Conservation (phyloP, 2,329 filamentous ascomycete species). For the Penicillium sp. region DNA sequence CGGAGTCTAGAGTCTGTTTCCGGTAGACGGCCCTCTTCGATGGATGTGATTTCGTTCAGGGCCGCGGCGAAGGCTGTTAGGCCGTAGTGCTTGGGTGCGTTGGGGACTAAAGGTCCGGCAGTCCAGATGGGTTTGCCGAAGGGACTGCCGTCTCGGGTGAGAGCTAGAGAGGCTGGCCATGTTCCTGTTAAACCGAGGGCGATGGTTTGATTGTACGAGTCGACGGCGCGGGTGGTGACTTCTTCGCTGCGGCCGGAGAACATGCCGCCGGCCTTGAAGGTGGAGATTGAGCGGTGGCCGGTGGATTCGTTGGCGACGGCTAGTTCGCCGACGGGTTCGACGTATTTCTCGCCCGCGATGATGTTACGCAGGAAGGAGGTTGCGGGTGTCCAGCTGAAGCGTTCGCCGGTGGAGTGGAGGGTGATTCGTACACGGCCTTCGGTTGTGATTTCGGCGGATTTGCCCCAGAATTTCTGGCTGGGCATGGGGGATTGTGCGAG, state of each 20-base stretch:
- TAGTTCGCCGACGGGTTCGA: constrained; percentile 93
- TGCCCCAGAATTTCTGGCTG: constrained; percentile 98
- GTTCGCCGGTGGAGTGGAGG: constrained; percentile 76
- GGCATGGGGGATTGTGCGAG: constrained; percentile 86
- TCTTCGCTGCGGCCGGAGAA: constrained; percentile 95
- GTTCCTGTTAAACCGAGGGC: constrained; percentile 76
- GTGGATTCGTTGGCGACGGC: constrained; percentile 81
- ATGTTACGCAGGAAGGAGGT: constrained; percentile 94
- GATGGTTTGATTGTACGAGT: constrained; percentile 68
- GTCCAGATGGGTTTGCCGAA: constrained; percentile 76
- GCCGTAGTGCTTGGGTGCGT: constrained; percentile 81
- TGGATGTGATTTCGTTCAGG: constrained; percentile 83
- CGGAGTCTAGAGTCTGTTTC: constrained; percentile 82
- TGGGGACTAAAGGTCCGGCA: constrained; percentile 76
- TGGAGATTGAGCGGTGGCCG: constrained; percentile 80
- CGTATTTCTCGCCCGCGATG: constrained; percentile 96
- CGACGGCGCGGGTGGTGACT: constrained; percentile 76
- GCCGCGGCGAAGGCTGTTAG: constrained; percentile 83
- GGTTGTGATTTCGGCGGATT: constrained; percentile 91
- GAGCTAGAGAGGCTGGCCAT: constrained; percentile 78
- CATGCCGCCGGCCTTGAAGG: constrained; percentile 95
- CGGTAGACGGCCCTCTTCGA: constrained; percentile 77
- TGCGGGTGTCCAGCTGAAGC: constrained; percentile 86
- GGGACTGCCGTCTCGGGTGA: constrained; percentile 68
- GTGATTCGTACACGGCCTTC: constrained; percentile 83